Evolutionary conservation across 139 green algal genomes (phyloP).

Genomic region (Ettlia oleoabundans): DNA sequence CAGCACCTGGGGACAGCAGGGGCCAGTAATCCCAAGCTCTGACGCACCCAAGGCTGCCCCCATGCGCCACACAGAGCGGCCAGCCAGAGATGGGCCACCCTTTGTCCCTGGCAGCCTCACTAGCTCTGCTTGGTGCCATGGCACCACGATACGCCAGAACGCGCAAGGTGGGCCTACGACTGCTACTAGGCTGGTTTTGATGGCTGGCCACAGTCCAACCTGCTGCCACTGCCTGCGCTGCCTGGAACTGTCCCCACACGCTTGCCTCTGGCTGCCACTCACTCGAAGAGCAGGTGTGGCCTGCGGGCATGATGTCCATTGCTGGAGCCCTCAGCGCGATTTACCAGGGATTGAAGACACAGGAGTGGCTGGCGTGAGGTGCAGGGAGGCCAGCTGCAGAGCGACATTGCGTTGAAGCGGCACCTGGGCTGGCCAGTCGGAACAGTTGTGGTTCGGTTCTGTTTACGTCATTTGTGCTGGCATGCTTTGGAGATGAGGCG

Average conservation of each 20-base stretch:
- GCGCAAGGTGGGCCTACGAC: background rate
- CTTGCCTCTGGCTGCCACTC: background rate
- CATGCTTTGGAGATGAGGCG: no score
- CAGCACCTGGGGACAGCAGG: background rate
- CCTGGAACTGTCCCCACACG: background rate
- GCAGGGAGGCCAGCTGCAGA: background rate
- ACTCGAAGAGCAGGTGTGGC: constrained; percentile 28
- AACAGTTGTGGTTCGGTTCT: background rate
- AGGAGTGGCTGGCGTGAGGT: constrained; percentile 30
- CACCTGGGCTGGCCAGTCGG: background rate
- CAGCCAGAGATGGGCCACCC: constrained; percentile 29
- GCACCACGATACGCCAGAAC: constrained; percentile 3
- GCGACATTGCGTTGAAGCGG: background rate
- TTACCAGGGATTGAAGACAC: constrained; percentile 35
- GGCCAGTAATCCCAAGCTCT: no score
- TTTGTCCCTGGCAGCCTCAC: constrained; percentile 2
- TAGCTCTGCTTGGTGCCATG: constrained; percentile 35
- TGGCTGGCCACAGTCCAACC: background rate
- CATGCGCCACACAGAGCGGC: constrained; percentile 2
- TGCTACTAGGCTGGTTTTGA: background rate
- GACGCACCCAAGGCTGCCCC: no score
- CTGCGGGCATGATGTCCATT: constrained; percentile 23
- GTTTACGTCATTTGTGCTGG: no score
- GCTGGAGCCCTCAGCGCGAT: background rate
- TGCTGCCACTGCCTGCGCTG: background rate